Conservation (phyloP, 2,329 filamentous ascomycete genomes). For the Nigrospora sphaerica region DNA sequence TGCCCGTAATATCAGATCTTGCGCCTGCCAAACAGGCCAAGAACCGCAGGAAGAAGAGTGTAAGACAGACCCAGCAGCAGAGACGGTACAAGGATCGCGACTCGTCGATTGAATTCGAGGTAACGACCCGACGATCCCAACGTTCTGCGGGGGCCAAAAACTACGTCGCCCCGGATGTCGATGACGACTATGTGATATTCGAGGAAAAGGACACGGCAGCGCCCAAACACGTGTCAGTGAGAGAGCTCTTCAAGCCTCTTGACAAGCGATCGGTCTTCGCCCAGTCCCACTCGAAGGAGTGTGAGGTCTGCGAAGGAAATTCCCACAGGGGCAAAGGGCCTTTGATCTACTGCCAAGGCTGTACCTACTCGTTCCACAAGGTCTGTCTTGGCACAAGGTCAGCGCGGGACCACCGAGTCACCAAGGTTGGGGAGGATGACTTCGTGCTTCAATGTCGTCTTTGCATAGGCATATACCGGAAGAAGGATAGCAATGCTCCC, state of each 20-base stretch:
- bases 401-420: constrained; percentile 77
- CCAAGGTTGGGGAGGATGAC: constrained; percentile 67
- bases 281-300: constrained; percentile 60
- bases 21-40: constrained; percentile 9
- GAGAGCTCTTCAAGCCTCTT: constrained; percentile 65
- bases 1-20: constrained; percentile 20
- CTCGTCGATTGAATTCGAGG: constrained; percentile 48
- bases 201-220: constrained; percentile 36
- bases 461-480: constrained; percentile 63
- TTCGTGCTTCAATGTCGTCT: constrained; percentile 88
- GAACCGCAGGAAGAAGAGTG: constrained; percentile 10
- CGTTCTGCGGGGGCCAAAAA: constrained; percentile 31
- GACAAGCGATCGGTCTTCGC: constrained; percentile 60
- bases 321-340: constrained; percentile 54
- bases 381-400: constrained; percentile 69
- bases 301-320: constrained; percentile 61
- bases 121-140: constrained; percentile 36
- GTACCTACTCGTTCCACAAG: constrained; percentile 77
- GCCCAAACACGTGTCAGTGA: constrained; percentile 56
- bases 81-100: constrained; percentile 11
- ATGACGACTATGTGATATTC: constrained; percentile 50
- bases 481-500: constrained; percentile 65
- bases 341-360: constrained; percentile 86
- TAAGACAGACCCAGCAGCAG: constrained; percentile 11
- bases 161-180: constrained; percentile 47